Evolutionary conservation across 2,329 filamentous ascomycete species (phyloP).

Genomic region (Raffaelea albimanens): DNA sequence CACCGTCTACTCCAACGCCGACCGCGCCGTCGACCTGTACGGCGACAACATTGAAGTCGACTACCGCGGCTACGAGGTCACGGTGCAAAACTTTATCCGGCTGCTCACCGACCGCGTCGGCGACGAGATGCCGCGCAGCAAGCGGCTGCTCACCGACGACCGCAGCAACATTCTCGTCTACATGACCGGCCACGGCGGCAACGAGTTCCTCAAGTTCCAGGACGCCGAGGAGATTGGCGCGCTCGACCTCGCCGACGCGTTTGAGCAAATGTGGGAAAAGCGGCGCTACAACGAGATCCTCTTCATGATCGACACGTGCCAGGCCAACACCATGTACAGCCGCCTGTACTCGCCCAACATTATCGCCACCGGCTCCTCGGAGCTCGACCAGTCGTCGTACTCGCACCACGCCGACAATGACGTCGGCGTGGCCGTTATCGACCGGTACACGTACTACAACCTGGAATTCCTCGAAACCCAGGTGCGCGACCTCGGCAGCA

Average conservation of each 20-base stretch:
- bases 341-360: slow-evolving; percentile 98
- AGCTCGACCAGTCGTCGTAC: slow-evolving; percentile 93
- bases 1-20: slow-evolving; percentile 96
- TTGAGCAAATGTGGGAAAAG: slow-evolving; percentile 99
- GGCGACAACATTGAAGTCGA: slow-evolving; percentile 99
- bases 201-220: slow-evolving; percentile 97
- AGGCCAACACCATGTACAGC: slow-evolving; percentile 98
- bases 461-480: slow-evolving; percentile 91
- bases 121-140: slow-evolving; percentile 89
- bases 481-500: slow-evolving; percentile 74
- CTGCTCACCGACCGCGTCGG: slow-evolving; percentile 89
- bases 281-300: slow-evolving; percentile 96
- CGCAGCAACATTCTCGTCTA: slow-evolving; percentile 96
- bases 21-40: slow-evolving; percentile 90
- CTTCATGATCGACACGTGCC: slow-evolving; percentile 99
- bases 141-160: slow-evolving; percentile 87
- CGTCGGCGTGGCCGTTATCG: slow-evolving; percentile 94
- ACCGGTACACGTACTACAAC: slow-evolving; percentile 97
- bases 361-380: slow-evolving; percentile 91
- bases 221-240: slow-evolving; percentile 96
- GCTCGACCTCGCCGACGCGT: slow-evolving; percentile 91
- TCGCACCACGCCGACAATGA: slow-evolving; percentile 97
- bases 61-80: slow-evolving; percentile 96
- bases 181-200: slow-evolving; percentile 97
- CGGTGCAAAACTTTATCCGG: slow-evolving; percentile 96